A percentile compares a stretch with the other conserved stretches of the same genome.
Conservation (phyloP, 2,329 filamentous ascomycete genomes). For the Epichloe glyceriae region DNA sequence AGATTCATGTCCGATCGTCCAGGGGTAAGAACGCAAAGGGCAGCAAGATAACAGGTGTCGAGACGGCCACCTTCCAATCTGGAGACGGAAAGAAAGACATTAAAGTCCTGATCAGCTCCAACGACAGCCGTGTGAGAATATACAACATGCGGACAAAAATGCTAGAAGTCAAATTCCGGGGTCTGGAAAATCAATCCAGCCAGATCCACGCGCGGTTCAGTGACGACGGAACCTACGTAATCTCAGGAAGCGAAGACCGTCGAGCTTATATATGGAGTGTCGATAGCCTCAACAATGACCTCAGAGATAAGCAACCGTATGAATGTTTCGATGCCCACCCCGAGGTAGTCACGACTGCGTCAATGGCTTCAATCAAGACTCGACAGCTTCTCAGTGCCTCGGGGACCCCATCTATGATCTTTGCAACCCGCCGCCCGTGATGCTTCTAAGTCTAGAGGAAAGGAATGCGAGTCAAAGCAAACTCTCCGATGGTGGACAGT, state of each 20-base stretch:
- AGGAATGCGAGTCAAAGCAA: conserved; percentile 29
- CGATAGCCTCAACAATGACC: conserved; percentile 38
- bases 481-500: conserved; percentile 23
- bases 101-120: conserved; percentile 83
- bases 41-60: conserved; percentile 93
- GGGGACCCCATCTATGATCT: conserved; percentile 88
- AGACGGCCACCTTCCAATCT: conserved; percentile 49
- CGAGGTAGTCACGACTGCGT: conserved; percentile 75
- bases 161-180: conserved; percentile 80
- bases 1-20: conserved; percentile 87
- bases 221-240: conserved; percentile 73
- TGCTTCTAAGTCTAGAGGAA: conserved; percentile 62
- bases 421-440: conserved; percentile 88
- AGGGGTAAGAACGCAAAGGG: conserved; percentile 89
- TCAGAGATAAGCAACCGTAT: conserved; percentile 66
- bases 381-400: conserved; percentile 66
- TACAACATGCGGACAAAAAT: conserved; percentile 80
- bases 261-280: conserved; percentile 80
- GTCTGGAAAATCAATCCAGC: conserved; percentile 77
- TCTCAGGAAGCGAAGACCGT: conserved; percentile 86
- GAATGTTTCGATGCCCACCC: conserved; percentile 88
- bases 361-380: conserved; percentile 70
- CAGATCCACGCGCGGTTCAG: conserved; percentile 86
- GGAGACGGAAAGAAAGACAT: conserved; percentile 45
- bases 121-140: conserved; percentile 81